Percentiles rank a stretch among this genome's conserved stretches.
phyloP scores from a whole-genome alignment of 164 flowering plant species.

The Vitis amurensis region DNA sequence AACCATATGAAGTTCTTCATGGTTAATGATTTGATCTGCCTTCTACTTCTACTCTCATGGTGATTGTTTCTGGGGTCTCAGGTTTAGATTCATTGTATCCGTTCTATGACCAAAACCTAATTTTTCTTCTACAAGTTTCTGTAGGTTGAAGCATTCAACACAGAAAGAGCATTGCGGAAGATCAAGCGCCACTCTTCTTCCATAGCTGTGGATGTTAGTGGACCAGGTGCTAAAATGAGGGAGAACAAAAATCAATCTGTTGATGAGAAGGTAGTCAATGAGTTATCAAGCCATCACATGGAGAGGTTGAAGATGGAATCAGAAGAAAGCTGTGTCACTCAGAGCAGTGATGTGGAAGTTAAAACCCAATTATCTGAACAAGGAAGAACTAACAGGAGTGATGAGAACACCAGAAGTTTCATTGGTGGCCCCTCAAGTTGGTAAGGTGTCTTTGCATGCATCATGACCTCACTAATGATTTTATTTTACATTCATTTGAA shows the following conservation, averaged over 20 bases:
- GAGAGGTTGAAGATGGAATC: conserved; percentile 31
- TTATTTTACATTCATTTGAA: background rate
- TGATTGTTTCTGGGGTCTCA: background rate
- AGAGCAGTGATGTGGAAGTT: conserved; percentile 23
- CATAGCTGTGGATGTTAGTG: conserved; percentile 39
- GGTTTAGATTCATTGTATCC: too few species aligned
- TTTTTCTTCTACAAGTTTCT: conserved; percentile 12
- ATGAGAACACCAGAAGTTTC: conserved; percentile 22
- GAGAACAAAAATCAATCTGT: conserved; percentile 17
- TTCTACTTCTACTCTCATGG: background rate
- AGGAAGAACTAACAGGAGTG: conserved; percentile 20
- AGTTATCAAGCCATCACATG: conserved; percentile 24
- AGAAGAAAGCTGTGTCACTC: conserved; percentile 27
- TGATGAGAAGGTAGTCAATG: conserved; percentile 25
- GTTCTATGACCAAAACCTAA: background rate
- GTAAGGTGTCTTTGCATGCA: conserved; percentile 29
- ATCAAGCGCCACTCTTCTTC: conserved; percentile 69
- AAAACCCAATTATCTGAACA: conserved; percentile 26
- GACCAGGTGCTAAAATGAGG: conserved; percentile 21
- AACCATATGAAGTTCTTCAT: too few species aligned
- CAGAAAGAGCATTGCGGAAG: conserved; percentile 69
- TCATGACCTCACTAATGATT: background rate
- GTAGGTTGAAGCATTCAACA: conserved; percentile 74
- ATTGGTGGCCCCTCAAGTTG: conserved; percentile 63
- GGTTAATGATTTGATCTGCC: too few species aligned